These are phyloP conservation scores for Boletus pseudopeckii DNA, from an alignment of 768 basidiomycete species.

Conservation along the genomic window DNA sequence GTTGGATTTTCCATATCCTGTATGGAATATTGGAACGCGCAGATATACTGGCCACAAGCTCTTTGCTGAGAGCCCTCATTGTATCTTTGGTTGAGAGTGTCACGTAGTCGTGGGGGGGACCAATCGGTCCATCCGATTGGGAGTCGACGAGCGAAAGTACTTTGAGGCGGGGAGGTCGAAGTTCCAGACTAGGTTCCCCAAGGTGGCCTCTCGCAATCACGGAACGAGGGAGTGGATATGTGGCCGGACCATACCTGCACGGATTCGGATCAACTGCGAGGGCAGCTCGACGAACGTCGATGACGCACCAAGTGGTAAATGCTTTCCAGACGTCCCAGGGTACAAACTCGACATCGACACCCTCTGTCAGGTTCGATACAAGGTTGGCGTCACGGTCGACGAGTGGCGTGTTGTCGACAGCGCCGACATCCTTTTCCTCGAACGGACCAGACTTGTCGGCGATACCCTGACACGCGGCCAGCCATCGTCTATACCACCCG, in stretches of 20 bases:
- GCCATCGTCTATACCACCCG: constrained; percentile 74
- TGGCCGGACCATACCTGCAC: constrained; percentile 67
- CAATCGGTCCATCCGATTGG: constrained; percentile 26
- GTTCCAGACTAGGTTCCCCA: constrained; percentile 58
- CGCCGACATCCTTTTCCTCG: constrained; percentile 60
- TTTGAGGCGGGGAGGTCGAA: constrained; percentile 64
- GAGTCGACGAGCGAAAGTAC: constrained; percentile 44
- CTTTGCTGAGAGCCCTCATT: constrained; percentile 39
- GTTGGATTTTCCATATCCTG: constrained; percentile 64
- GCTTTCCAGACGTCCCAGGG: constrained; percentile 69
- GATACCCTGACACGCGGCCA: constrained; percentile 65
- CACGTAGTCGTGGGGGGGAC: constrained; percentile 34
- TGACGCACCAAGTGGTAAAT: constrained; percentile 55
- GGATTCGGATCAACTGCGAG: not conserved
- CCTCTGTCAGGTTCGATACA: constrained; percentile 48
- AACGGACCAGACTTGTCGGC: constrained; percentile 65
- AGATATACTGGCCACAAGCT: constrained; percentile 39
- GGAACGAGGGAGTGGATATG: constrained; percentile 55
- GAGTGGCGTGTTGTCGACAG: constrained; percentile 72
- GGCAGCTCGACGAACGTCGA: not conserved
- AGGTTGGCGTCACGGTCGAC: constrained; percentile 51
- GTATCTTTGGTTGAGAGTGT: constrained; percentile 52
- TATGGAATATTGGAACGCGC: constrained; percentile 36
- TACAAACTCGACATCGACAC: constrained; percentile 70
- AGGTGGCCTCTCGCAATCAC: constrained; percentile 59